phyloP scores from a whole-genome alignment of 176 grass and related monocot species.

The Aegilops longissima region DNA sequence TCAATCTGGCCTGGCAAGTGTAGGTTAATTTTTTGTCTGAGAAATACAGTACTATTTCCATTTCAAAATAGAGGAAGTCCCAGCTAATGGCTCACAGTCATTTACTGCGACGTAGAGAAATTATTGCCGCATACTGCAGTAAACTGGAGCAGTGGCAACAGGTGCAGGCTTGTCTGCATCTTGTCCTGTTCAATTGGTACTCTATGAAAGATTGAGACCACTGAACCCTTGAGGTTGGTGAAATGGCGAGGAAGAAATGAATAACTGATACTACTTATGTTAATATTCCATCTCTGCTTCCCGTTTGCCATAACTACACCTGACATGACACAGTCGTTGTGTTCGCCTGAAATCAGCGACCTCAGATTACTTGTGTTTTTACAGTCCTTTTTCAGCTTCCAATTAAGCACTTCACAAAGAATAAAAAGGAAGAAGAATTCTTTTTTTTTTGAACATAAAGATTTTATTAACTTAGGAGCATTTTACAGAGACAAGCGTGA shows the following conservation, averaged over 20 bases:
- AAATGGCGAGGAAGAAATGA: conserved; percentile 8
- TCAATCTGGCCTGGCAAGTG: no score
- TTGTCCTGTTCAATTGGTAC: no score
- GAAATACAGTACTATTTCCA: not conserved
- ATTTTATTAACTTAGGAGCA: no score
- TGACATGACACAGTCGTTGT: not conserved
- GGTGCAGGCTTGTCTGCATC: not conserved
- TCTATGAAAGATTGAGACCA: not conserved
- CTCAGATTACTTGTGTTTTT: not conserved
- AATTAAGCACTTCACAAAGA: not conserved
- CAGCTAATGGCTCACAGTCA: no score
- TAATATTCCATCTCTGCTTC: not conserved
- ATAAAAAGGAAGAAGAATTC: not conserved
- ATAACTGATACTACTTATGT: not conserved
- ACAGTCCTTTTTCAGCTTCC: not conserved
- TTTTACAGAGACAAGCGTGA: no score
- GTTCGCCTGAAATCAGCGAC: no score
- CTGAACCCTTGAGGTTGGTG: not conserved
- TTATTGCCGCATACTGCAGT: no score
- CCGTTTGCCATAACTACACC: not conserved
- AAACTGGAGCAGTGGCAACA: not conserved
- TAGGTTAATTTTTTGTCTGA: no score
- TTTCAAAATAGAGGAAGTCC: no score
- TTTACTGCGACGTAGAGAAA: no score
- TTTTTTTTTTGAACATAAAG: no score